Conservation (phyloP, 495 filamentous ascomycete species). For the Apodospora peruviana region DNA sequence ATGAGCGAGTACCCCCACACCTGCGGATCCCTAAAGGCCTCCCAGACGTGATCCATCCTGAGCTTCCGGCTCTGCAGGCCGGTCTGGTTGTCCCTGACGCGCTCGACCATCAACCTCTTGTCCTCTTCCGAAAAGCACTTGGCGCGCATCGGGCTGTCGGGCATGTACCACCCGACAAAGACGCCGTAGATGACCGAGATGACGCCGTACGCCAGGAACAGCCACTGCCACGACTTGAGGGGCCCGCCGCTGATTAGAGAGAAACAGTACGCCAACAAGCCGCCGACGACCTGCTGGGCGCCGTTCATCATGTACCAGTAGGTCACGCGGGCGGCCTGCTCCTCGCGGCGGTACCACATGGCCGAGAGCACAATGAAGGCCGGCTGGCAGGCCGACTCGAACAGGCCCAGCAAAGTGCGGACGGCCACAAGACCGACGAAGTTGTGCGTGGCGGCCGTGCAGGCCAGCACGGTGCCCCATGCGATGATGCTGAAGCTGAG, state of each 20-base stretch:
- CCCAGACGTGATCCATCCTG: conserved; percentile 36
- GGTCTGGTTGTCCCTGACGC: conserved; percentile 56
- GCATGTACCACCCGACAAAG: conserved; percentile 56
- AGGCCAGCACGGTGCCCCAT: conserved; percentile 53
- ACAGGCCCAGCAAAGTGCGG: conserved; percentile 60
- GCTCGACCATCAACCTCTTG: conserved; percentile 53
- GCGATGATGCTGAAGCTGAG: conserved; percentile 56
- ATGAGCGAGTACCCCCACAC: conserved; percentile 46
- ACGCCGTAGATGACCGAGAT: conserved; percentile 51
- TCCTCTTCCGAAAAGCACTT: conserved; percentile 52
- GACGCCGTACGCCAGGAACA: conserved; percentile 48
- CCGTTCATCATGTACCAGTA: conserved; percentile 74
- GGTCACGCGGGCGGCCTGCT: conserved; percentile 58
- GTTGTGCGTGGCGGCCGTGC: conserved; percentile 52
- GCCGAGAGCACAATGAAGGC: conserved; percentile 55
- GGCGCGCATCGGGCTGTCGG: conserved; percentile 58
- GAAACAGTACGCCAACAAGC: conserved; percentile 52
- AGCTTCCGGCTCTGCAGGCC: conserved; percentile 60
- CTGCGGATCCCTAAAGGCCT: conserved; percentile 47
- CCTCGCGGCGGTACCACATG: conserved; percentile 70
- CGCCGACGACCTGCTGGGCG: conserved; percentile 50
- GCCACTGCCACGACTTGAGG: conserved; percentile 48
- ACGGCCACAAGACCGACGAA: conserved; percentile 52
- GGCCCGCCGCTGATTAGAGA: conserved; percentile 41
- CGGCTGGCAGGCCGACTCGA: conserved; percentile 63